These are phyloP conservation scores for Fibroporia radiculosa DNA, from an alignment of 768 basidiomycete genomes.

Conservation along the genomic window DNA sequence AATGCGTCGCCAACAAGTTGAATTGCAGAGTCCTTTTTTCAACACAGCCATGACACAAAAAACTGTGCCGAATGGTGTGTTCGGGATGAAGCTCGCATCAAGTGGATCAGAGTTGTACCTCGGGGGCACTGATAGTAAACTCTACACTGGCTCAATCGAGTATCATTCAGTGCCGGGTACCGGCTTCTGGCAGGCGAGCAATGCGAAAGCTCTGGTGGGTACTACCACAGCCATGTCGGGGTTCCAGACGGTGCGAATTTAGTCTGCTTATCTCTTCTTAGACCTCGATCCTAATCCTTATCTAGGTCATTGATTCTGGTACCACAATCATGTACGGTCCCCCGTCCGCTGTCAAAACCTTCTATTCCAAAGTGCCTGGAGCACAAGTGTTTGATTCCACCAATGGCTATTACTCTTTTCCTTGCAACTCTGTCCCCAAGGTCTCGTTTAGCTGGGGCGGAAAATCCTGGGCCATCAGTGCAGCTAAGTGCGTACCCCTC, in stretches of 20 bases:
- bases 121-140: slow-evolving; percentile 27
- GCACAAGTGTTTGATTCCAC: slow-evolving; percentile 8
- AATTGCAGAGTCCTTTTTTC: slow-evolving; percentile 16
- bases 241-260: slow-evolving; percentile 7
- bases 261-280: not conserved
- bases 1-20: not conserved
- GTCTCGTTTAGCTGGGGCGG: slow-evolving; percentile 18
- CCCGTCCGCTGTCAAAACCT: slow-evolving; percentile 10
- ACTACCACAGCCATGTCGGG: slow-evolving; percentile 5
- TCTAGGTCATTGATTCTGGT: slow-evolving; percentile 23
- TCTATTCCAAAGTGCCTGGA: slow-evolving; percentile 23
- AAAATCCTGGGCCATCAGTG: slow-evolving; percentile 10
- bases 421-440: slow-evolving; percentile 11
- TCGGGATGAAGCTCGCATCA: slow-evolving; percentile 23
- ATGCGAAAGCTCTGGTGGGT: slow-evolving; percentile 8
- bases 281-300: not conserved
- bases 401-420: slow-evolving; percentile 20
- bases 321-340: slow-evolving; percentile 26
- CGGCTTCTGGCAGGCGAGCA: slow-evolving; percentile 23
- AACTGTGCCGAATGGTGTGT: slow-evolving; percentile 13
- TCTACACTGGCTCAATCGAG: slow-evolving; percentile 26
- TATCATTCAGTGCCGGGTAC: slow-evolving; percentile 17
- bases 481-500: slow-evolving; percentile 8
- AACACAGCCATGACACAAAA: slow-evolving; percentile 15
- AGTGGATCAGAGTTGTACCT: slow-evolving; percentile 26